Base-by-base conservation (phyloP, 208 protist genomes). In the Leishmania lainsoni region DNA sequence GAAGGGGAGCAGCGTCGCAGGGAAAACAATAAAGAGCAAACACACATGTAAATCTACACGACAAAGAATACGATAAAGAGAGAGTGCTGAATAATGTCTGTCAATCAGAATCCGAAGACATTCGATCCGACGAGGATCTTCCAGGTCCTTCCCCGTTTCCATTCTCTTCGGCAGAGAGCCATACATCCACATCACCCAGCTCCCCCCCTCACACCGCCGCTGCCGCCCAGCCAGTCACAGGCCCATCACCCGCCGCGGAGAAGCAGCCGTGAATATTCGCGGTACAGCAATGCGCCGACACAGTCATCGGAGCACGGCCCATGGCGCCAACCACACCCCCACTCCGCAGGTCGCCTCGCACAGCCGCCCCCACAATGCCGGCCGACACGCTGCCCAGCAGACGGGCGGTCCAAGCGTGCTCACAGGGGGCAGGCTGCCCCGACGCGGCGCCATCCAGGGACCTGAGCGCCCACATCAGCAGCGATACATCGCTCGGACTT, bases 111-210 rank as follows among this genome's bases (percentile, higher is more conserved):
- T 12, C 2, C 0, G 14, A 4, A 56, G n/a, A 63, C 42, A 29
- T 9, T 9, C 26, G 26, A 20, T 0, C 26, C 58, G 12, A 63
- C 26, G 17, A 63, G 26, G 1, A 10, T 63, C n/a, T 63, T 45
- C 6, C 42, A 45, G 42, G 42, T 45, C 42, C 42, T 45, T 45
- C 42, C 42, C 4, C 42, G 42, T 6, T 45, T 45, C 42, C 42
- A 45, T 45, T 45, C 6, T 45, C 42, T 9, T 4, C 42, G 42
- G 42, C 14, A 79, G 6, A 84, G 42, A 81, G 63, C 49, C 82
- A 66, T 35, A 22, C 29, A 42, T 10, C 5, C 14, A n/a, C 8
- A 2, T 63, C 61, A 29, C 61, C 29, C 4, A 9, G 12, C 61
- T 12, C 9, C 59, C 56, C 1, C 10, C 56, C 56, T 20, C 22